Evolutionary conservation across 2,329 filamentous ascomycete species (phyloP), one percentile per base, ranked within the genome.

Genomic region (Magnaporthiopsis rhizophila): DNA sequence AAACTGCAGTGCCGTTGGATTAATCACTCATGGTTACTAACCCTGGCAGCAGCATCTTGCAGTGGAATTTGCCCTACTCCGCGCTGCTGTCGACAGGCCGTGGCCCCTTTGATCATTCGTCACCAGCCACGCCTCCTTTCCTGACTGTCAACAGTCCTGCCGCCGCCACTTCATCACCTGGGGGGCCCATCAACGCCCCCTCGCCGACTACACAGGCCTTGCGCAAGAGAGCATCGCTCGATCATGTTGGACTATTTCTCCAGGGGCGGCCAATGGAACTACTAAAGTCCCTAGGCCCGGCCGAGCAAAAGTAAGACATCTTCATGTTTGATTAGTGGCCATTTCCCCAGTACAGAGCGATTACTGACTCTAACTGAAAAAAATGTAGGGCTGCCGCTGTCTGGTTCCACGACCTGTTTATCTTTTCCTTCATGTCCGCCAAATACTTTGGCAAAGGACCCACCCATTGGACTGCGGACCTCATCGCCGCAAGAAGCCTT

Each of bases 341-440:
- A 5, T 38, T 38, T 15, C 36, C 36, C 13, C 12, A 15, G 32
- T 34, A 36, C 34, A 2, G 36, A 11, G 12, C 2, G 5, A 11
- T 36, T 12, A 11, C 3, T 3, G 12, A 38, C 3, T 11, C 32
- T 61, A 24, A 45, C n/a, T n/a, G 3, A 7, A 15, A 13, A 1
- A 26, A 13, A 1, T 9, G 3, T 18, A 61, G 59, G 24, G 36
- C 26, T 34, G 36, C 59, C 3, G 11, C 36, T n/a, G 26, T 45
- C 3, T 61, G 59, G 59, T 18, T 61, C 9, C 59, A 61, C 7
- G 59, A 61, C 21, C 32, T 61, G 18, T 61, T 36, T n/a, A 6
- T 61, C 21, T 61, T 61, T 34, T 61, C 34, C 34, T 61, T 61
- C 59, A 61, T 61, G 59, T 38, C 59, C 2, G 59, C 59, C 59